Conservation (phyloP, 2,329 filamentous ascomycete species). For the Fusarium brevicatenulatum region DNA sequence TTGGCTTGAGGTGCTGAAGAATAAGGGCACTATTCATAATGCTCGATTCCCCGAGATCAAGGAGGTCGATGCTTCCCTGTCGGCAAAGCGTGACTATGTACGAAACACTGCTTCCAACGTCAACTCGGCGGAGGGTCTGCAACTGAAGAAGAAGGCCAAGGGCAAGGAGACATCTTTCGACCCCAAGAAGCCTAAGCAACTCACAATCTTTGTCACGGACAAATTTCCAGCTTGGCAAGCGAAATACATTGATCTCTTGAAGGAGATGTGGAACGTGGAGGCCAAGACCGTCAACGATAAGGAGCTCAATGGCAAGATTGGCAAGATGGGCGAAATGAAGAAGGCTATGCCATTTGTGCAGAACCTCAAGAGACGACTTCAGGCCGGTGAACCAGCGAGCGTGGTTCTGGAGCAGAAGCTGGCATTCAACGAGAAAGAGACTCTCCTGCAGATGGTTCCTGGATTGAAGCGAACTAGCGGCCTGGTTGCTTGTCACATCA, state of each 20-base stretch:
- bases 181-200: conserved; percentile 89
- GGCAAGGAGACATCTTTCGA: conserved; percentile 89
- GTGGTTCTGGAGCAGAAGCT: conserved; percentile 85
- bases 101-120: conserved; percentile 80
- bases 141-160: conserved; percentile 91
- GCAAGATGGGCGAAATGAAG: conserved; percentile 90
- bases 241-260: conserved; percentile 84
- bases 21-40: conserved; percentile 79
- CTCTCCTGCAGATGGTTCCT: conserved; percentile 80
- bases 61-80: conserved; percentile 71
- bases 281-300: conserved; percentile 79
- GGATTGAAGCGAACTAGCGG: conserved; percentile 80
- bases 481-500: conserved; percentile 75
- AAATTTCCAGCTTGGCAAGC: conserved; percentile 92
- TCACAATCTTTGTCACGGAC: conserved; percentile 84
- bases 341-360: conserved; percentile 99
- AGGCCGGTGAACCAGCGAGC: conserved; percentile 72
- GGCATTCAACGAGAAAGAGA: conserved; percentile 83
- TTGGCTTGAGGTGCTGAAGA: conserved; percentile 90
- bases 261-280: conserved; percentile 71
- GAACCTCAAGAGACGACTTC: conserved; percentile 82
- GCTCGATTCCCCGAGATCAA: conserved; percentile 69
- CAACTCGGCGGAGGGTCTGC: conserved; percentile 79
- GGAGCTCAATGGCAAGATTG: conserved; percentile 78
- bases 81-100: conserved; percentile 85